Percentiles rank a stretch among this genome's conserved stretches.
Evolutionary conservation across 129 eudicot species (phyloP).

Genomic region (Cynara cardunculus): DNA sequence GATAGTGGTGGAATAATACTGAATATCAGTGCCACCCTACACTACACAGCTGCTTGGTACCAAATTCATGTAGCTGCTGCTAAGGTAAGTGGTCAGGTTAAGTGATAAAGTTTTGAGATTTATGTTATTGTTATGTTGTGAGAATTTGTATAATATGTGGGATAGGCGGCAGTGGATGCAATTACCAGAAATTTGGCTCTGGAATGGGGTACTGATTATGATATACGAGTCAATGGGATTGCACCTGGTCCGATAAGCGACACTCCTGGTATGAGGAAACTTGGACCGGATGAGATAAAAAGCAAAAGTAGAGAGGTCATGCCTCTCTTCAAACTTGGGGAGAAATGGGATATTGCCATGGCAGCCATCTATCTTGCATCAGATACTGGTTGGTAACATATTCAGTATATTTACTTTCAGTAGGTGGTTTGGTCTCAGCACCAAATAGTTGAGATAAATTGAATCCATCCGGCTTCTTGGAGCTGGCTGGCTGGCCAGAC

Average conservation of each 20-base stretch:
- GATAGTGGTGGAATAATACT: slow-evolving; percentile 64
- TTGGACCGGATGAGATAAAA: slow-evolving; percentile 64
- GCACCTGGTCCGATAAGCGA: slow-evolving; percentile 94
- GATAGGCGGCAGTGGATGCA: slow-evolving; percentile 91
- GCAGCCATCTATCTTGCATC: slow-evolving; percentile 94
- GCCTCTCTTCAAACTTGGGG: slow-evolving; percentile 83
- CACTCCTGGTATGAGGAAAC: slow-evolving; percentile 86
- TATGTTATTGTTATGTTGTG: neutral
- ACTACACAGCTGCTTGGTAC: slow-evolving; percentile 92
- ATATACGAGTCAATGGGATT: slow-evolving; percentile 91
- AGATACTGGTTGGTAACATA: slow-evolving; percentile 59
- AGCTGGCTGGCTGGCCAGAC: neutral
- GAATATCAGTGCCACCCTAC: slow-evolving; percentile 93
- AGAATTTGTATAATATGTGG: neutral
- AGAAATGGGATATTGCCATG: slow-evolving; percentile 94
- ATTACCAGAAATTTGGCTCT: slow-evolving; percentile 87
- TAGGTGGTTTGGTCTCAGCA: neutral
- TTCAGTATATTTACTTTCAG: neutral
- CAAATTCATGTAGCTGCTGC: slow-evolving; percentile 97
- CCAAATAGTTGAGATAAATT: no score
- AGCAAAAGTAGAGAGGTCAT: slow-evolving; percentile 35
- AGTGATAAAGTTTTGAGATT: neutral
- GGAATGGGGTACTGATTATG: slow-evolving; percentile 98
- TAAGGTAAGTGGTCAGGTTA: slow-evolving; percentile 50
- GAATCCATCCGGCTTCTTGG: no score